Conservation (phyloP, 2,329 filamentous ascomycete species). For the Gyromitra esculenta region DNA sequence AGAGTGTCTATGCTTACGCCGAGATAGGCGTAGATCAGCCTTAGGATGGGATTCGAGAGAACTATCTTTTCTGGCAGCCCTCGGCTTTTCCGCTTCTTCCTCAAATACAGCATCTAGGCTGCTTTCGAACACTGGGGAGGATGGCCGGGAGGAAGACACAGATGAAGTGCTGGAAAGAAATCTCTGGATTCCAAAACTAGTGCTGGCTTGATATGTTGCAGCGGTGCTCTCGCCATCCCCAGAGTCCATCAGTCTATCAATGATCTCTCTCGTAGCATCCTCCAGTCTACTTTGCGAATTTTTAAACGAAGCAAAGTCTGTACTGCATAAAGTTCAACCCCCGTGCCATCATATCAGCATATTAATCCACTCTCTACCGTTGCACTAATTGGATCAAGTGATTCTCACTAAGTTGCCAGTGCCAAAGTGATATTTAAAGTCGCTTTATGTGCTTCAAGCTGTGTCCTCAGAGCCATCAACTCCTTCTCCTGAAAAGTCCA, state of each 20-base stretch:
- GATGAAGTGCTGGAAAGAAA: slow-evolving; percentile 19
- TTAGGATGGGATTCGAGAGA: neutral
- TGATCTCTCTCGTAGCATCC: slow-evolving; percentile 10
- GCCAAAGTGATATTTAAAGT: slow-evolving; percentile 55
- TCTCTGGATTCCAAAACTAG: slow-evolving; percentile 7
- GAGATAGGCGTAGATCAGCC: neutral
- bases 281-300: slow-evolving; percentile 10
- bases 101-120: neutral
- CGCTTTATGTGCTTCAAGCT: slow-evolving; percentile 55
- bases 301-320: slow-evolving; percentile 5
- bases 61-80: neutral
- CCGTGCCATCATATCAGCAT: slow-evolving; percentile 3
- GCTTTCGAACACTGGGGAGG: neutral
- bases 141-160: neutral
- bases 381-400: neutral
- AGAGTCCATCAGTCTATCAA: neutral
- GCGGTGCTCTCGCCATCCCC: slow-evolving; percentile 5
- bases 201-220: slow-evolving; percentile 45
- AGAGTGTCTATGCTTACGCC: neutral
- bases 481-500: slow-evolving; percentile 57
- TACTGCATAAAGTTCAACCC: neutral
- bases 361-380: neutral
- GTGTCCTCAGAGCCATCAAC: slow-evolving; percentile 53
- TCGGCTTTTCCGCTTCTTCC: neutral
- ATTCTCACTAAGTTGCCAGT: slow-evolving; percentile 19